phyloP scores from a whole-genome alignment of 1,284 basidiomycete genomes.

The Ustilago loliicola region DNA sequence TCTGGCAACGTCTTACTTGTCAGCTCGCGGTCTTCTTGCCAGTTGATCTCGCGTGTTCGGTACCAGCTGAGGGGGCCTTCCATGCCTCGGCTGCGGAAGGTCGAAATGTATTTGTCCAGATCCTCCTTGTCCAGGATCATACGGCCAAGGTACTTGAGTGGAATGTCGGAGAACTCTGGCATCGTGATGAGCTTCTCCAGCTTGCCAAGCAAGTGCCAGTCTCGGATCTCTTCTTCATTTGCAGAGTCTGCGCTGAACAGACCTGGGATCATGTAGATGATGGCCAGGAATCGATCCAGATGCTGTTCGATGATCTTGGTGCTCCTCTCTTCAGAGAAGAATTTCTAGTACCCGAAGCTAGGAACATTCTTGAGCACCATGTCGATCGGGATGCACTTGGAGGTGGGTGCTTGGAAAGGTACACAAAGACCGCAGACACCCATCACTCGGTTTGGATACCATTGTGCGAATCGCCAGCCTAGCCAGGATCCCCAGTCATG shows the following conservation, averaged over 20 bases:
- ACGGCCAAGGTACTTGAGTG: slow-evolving; percentile 35
- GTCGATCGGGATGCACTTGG: slow-evolving; percentile 43
- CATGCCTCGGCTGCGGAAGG: slow-evolving; percentile 56
- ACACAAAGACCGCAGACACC: slow-evolving; percentile 59
- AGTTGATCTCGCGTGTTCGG: slow-evolving; percentile 57
- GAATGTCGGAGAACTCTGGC: slow-evolving; percentile 49
- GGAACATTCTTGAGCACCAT: slow-evolving; percentile 45
- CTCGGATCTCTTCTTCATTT: slow-evolving; percentile 40
- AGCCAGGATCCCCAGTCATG: slow-evolving; percentile 65
- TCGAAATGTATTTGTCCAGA: slow-evolving; percentile 37
- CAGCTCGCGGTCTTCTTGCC: slow-evolving; percentile 46
- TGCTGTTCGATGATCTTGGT: slow-evolving; percentile 60
- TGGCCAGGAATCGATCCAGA: slow-evolving; percentile 54
- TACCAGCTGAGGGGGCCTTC: slow-evolving; percentile 65
- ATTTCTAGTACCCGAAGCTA: slow-evolving; percentile 61
- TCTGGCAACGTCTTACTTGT: slow-evolving; percentile 41
- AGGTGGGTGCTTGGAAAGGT: slow-evolving; percentile 49
- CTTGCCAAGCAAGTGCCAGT: slow-evolving; percentile 52
- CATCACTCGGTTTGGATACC: slow-evolving; percentile 52
- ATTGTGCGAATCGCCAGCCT: slow-evolving; percentile 56
- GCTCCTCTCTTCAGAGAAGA: slow-evolving; percentile 54
- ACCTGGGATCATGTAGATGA: slow-evolving; percentile 55
- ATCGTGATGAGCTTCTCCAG: slow-evolving; percentile 54
- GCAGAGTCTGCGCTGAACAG: slow-evolving; percentile 47
- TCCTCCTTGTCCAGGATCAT: slow-evolving; percentile 39